Evolutionary conservation across 495 filamentous ascomycete genomes (phyloP), one percentile per base, ranked within the genome.

Genomic region (Lophiotrema nucula): DNA sequence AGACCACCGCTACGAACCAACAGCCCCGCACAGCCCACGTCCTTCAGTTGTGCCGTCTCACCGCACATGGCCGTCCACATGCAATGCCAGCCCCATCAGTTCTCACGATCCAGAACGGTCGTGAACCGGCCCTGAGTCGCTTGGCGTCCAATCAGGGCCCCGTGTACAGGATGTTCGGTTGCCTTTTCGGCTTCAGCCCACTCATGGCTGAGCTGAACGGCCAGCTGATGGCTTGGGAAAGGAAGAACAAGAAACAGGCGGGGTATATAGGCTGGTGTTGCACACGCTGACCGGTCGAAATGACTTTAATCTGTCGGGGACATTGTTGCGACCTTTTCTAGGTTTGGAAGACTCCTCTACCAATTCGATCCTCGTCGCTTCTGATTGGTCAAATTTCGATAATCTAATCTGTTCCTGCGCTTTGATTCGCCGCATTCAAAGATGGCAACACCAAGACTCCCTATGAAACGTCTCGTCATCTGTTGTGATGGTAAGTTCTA

Each of bases 401-500:
- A 15, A 15, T 35, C 15, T 35, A 8, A 8, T 35, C 8, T 35
- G 8, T 35, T 35, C 31, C 31, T 15, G 31, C 31, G 15, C 15
- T 35, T 35, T 35, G 31, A 35, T 8, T 8, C 8, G 8, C 31
- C 31, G 8, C 8, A 35, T 35, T 35, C 8, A 8, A 35, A 35
- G 31, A 35, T 35, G 31, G 31, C 31, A 35, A 35, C 31, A 35
- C 31, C 31, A 15, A 15, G 31, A 35, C 33, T 43, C 19, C 49
- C 49, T 24, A 65, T 66, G n/a, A 73, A 72, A 48, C 65, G 67
- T 49, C 58, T 73, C 8, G 67, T 73, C 18, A 50, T 70, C 10
- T 73, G 70, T 37, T 73, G 70, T 48, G 70, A 73, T 65, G 70
- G 70, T 69, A 58, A 18, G 53, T 18, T 46, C 2, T 18, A 22